Percentiles rank a stretch among this genome's conserved stretches.
Evolutionary conservation across 2,329 filamentous ascomycete genomes (phyloP).

Genomic region (Rutstroemia sp.): DNA sequence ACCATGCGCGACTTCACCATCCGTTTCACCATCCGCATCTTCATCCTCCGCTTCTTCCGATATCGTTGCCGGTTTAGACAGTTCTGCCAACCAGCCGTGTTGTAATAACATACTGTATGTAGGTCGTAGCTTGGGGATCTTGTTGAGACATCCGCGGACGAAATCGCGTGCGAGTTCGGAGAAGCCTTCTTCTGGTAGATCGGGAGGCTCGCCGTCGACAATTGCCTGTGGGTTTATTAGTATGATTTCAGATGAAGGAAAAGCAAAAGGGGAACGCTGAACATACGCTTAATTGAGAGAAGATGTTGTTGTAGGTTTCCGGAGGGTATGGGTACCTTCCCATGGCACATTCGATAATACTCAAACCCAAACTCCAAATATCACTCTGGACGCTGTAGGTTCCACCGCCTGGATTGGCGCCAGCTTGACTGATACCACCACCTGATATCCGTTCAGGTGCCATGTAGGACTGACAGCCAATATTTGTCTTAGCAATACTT

Average conservation of each 20-base stretch:
- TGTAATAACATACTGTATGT: conserved; percentile 84
- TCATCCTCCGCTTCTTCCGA: conserved; percentile 52
- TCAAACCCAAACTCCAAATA: conserved; percentile 92
- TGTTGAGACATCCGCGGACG: conserved; percentile 83
- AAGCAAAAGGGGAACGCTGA: background rate
- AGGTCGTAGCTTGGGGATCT: conserved; percentile 85
- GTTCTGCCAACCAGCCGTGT: conserved; percentile 76
- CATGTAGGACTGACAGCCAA: conserved; percentile 99
- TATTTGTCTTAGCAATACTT: conserved; percentile 97
- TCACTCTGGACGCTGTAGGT: conserved; percentile 98
- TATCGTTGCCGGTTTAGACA: conserved; percentile 71
- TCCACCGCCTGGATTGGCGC: conserved; percentile 61
- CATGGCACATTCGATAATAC: conserved; percentile 92
- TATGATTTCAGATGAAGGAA: background rate
- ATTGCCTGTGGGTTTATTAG: conserved; percentile 61
- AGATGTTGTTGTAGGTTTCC: conserved; percentile 96
- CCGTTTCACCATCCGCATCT: background rate
- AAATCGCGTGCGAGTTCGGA: conserved; percentile 78
- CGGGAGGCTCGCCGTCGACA: conserved; percentile 91
- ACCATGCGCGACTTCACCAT: conserved; percentile 10
- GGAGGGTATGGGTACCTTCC: conserved; percentile 94
- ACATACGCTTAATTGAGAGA: conserved; percentile 83
- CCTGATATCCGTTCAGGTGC: conserved; percentile 91
- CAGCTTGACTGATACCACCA: conserved; percentile 66
- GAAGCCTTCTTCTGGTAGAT: conserved; percentile 71